Percentiles rank a stretch among this genome's conserved stretches.
Evolutionary conservation across 1,139 yeast species (phyloP).

Genomic region (Sugiyamaella neomexicana): DNA sequence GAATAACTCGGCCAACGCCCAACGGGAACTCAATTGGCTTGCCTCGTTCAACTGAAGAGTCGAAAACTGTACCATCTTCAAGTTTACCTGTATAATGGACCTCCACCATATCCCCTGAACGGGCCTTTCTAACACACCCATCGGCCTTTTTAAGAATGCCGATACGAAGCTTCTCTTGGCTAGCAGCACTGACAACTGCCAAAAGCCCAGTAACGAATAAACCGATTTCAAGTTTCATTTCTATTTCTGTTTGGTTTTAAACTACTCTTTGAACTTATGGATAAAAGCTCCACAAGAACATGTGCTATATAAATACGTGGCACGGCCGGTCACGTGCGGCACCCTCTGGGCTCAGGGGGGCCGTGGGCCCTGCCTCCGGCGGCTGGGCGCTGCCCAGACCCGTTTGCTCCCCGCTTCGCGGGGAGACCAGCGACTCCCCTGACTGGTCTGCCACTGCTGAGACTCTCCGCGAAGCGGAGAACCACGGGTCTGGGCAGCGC

Average conservation of each 20-base stretch:
- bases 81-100: constrained; percentile 78
- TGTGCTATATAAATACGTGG: constrained; percentile 3
- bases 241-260: neutral
- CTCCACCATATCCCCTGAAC: constrained; percentile 61
- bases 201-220: constrained; percentile 12
- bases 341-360: no score
- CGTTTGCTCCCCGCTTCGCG: neutral
- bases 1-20: constrained; percentile 76
- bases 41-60: constrained; percentile 66
- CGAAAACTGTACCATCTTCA: constrained; percentile 69
- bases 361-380: neutral
- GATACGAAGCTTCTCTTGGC: constrained; percentile 6
- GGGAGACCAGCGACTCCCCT: no score
- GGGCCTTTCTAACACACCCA: constrained; percentile 56
- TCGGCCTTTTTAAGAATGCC: constrained; percentile 49
- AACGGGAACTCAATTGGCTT: constrained; percentile 66
- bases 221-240: constrained; percentile 14
- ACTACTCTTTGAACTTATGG: no score
- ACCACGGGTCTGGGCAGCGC: neutral
- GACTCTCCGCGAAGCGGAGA: no score
- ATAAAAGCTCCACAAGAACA: no score
- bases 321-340: constrained; percentile 2
- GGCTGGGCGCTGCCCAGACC: neutral
- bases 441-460: no score
- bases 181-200: constrained; percentile 13